phyloP scores from a whole-genome alignment of 345 rosid species.

The Carallia brachiata region DNA sequence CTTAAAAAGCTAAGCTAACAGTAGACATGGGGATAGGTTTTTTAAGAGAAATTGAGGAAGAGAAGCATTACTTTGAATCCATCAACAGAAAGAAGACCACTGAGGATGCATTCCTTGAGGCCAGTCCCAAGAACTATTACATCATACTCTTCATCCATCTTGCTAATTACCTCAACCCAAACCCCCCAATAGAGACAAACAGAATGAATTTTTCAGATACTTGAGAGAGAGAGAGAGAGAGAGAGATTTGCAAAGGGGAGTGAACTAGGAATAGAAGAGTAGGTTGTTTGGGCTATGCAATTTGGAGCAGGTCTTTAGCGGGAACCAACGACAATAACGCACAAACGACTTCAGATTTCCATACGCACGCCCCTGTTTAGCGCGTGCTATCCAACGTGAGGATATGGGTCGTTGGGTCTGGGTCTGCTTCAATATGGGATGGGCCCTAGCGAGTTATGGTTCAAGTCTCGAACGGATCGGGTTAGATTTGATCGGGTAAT shows the following conservation, averaged over 20 bases:
- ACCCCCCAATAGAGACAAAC: background rate
- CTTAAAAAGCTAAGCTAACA: too few relatives aligned
- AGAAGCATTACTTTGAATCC: constrained; percentile 68
- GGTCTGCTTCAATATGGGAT: too few relatives aligned
- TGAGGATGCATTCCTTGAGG: constrained; percentile 93
- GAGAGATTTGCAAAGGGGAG: background rate
- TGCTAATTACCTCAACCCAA: background rate
- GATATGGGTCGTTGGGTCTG: too few relatives aligned
- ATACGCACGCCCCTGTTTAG: constrained; percentile 3
- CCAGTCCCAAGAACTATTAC: constrained; percentile 96
- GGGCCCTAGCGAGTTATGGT: too few relatives aligned
- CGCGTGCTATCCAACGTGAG: constrained; percentile 9
- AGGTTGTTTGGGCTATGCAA: background rate
- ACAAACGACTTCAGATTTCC: background rate
- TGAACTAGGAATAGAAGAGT: background rate
- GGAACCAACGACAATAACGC: constrained; percentile 30
- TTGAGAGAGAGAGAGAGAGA: background rate
- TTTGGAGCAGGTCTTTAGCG: constrained; percentile 40
- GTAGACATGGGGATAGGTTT: too few relatives aligned
- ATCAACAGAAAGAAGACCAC: constrained; percentile 89
- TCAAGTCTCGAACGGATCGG: too few relatives aligned
- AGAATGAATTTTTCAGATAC: background rate
- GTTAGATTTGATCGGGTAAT: too few relatives aligned
- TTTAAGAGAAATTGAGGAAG: background rate
- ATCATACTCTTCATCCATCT: constrained; percentile 91